These are phyloP conservation scores for Trichoderma cornu-damae DNA, from an alignment of 2,329 filamentous ascomycete species.

Conservation along the genomic window DNA sequence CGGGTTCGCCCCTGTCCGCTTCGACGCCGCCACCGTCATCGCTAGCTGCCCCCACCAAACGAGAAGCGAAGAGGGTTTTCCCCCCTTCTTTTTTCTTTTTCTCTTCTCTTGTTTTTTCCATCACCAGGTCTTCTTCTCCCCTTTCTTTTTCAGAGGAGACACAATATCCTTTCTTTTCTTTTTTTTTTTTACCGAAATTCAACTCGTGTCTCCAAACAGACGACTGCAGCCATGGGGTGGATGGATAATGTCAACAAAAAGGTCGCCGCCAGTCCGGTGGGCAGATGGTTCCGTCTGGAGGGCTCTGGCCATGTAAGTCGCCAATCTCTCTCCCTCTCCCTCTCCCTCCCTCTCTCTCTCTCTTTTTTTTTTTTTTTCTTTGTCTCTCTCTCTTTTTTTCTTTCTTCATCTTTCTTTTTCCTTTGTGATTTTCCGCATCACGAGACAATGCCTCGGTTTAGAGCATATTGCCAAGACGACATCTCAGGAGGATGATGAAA, in stretches of 20 bases:
- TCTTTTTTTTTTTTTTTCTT: no score
- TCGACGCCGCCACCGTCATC: constrained; percentile 14
- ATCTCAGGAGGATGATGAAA: background rate
- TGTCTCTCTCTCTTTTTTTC: no score
- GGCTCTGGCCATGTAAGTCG: constrained; percentile 72
- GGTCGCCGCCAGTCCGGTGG: constrained; percentile 61
- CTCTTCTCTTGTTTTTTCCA: constrained; percentile 1
- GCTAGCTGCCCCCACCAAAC: constrained; percentile 10
- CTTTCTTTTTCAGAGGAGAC: background rate
- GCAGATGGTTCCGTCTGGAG: constrained; percentile 73
- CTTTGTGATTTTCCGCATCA: background rate
- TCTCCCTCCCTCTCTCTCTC: background rate
- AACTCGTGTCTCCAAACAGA: background rate
- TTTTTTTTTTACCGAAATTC: no score
- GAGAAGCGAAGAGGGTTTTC: constrained; percentile 9
- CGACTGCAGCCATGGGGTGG: constrained; percentile 40
- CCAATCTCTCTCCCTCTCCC: background rate
- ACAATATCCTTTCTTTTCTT: constrained; percentile 8
- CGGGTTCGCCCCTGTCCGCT: constrained; percentile 3
- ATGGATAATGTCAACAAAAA: constrained; percentile 47
- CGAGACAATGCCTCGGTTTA: background rate
- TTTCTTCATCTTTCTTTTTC: background rate
- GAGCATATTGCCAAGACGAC: background rate
- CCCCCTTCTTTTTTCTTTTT: background rate
- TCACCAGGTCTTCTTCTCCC: background rate